These are phyloP conservation scores for Wickerhamomyces sp. DNA, from an alignment of 1,139 yeast species.

Conservation along the genomic window DNA sequence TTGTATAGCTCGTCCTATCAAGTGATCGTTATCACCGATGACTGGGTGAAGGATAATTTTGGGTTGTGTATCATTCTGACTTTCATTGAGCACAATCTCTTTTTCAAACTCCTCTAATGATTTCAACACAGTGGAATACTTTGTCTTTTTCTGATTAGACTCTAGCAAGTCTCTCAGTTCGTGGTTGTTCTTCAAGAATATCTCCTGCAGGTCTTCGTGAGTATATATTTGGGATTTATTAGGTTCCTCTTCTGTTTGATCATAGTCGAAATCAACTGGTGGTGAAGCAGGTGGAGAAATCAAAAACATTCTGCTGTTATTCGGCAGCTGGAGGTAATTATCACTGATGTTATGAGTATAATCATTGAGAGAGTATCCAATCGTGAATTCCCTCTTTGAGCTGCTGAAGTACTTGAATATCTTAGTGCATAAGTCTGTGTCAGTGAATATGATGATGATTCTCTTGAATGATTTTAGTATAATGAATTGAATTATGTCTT, in stretches of 20 bases:
- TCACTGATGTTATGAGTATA: slow-evolving; percentile 16
- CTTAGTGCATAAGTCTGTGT: slow-evolving; percentile 4
- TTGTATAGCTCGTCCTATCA: slow-evolving; percentile 20
- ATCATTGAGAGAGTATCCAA: slow-evolving; percentile 21
- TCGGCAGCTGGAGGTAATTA: slow-evolving; percentile 29
- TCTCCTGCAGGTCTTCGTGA: slow-evolving; percentile 19
- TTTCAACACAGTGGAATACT: slow-evolving; percentile 6
- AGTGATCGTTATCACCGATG: slow-evolving; percentile 21
- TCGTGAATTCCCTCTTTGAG: slow-evolving; percentile 5
- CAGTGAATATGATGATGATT: slow-evolving; percentile 16
- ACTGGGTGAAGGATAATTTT: slow-evolving; percentile 22
- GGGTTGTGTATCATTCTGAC: slow-evolving; percentile 12
- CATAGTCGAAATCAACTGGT: slow-evolving; percentile 34
- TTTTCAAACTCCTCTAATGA: slow-evolving; percentile 9
- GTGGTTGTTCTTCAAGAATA: slow-evolving; percentile 15
- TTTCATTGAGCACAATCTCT: slow-evolving; percentile 21
- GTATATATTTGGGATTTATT: slow-evolving; percentile 23
- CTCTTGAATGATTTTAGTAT: slow-evolving; percentile 18
- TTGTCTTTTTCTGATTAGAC: slow-evolving; percentile 9
- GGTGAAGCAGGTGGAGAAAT: slow-evolving; percentile 40
- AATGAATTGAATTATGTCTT: slow-evolving; percentile 20
- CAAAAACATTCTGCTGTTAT: slow-evolving; percentile 28
- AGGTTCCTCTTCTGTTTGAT: slow-evolving; percentile 33
- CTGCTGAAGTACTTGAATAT: slow-evolving; percentile 1
- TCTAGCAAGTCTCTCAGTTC: slow-evolving; percentile 13